Percentiles rank a stretch among this genome's conserved stretches.
Evolutionary conservation across 257 asterid species (phyloP).

Genomic region (Ehretia macrophylla): DNA sequence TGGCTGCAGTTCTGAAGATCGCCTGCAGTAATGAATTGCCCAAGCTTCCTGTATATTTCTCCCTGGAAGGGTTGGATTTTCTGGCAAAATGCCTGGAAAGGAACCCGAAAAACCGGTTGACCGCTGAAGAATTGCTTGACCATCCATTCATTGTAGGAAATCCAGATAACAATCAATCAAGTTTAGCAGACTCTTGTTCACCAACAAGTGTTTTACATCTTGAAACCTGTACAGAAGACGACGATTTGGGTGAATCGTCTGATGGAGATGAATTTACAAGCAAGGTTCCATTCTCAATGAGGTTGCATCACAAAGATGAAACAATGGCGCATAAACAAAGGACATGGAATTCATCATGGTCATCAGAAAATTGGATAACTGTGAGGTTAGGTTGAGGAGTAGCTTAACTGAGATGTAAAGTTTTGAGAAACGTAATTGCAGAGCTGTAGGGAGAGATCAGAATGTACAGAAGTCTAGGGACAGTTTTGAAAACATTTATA

Average conservation of each 20-base stretch:
- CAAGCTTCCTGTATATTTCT: slow-evolving; percentile 34
- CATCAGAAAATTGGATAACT: slow-evolving; percentile 48
- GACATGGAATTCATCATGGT: background rate
- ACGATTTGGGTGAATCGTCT: slow-evolving; percentile 22
- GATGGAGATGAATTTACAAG: slow-evolving; percentile 5
- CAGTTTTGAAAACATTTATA: no score
- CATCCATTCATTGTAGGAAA: slow-evolving; percentile 40
- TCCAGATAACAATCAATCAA: background rate
- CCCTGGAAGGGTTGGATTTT: slow-evolving; percentile 47
- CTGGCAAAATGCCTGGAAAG: slow-evolving; percentile 42
- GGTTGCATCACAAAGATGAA: background rate
- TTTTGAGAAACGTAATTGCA: background rate
- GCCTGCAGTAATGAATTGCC: slow-evolving; percentile 41
- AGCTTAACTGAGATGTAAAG: background rate
- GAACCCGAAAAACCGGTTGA: slow-evolving; percentile 40
- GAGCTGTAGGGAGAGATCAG: background rate
- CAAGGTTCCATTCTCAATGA: slow-evolving; percentile 19
- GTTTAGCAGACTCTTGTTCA: slow-evolving; percentile 14
- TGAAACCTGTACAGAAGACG: slow-evolving; percentile 8
- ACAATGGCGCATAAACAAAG: background rate
- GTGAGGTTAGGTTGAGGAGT: slow-evolving; percentile 20
- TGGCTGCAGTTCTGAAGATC: slow-evolving; percentile 36
- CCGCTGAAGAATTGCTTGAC: slow-evolving; percentile 28
- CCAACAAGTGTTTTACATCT: slow-evolving; percentile 49
- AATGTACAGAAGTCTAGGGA: no score